Evolutionary conservation across 1,284 basidiomycete genomes (phyloP).

Genomic region (Cryptococcus sp.): DNA sequence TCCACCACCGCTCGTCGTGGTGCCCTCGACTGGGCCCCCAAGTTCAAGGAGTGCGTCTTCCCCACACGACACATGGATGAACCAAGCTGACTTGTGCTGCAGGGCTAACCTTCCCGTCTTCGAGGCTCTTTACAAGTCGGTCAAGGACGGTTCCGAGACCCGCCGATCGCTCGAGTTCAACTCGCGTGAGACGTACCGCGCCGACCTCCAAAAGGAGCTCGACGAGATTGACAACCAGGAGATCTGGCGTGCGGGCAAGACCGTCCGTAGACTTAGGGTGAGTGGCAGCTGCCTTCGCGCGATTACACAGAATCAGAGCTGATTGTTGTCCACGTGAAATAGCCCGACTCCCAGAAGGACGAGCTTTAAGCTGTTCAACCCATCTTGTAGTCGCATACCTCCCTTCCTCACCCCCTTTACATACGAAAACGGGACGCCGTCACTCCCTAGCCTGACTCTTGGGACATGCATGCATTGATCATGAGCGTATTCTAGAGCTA

Average conservation of each 20-base stretch:
- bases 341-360: constrained; percentile 50
- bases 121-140: constrained; percentile 89
- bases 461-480: too few species aligned
- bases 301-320: not conserved
- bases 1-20: constrained; percentile 98
- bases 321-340: constrained; percentile 2
- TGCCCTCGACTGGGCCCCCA: constrained; percentile 98
- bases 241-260: constrained; percentile 91
- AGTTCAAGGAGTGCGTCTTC: constrained; percentile 68
- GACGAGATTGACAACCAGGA: constrained; percentile 85
- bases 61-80: not conserved
- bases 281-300: constrained; percentile 12
- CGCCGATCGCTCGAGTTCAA: constrained; percentile 97
- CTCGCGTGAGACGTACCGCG: constrained; percentile 85
- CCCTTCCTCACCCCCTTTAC: not conserved
- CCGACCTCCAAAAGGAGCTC: constrained; percentile 91
- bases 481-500: too few species aligned
- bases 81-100: not conserved
- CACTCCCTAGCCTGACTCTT: too few species aligned
- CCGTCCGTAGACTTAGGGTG: constrained; percentile 54
- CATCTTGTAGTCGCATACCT: not conserved
- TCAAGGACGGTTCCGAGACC: constrained; percentile 93
- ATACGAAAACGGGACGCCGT: too few species aligned
- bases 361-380: constrained; percentile 38
- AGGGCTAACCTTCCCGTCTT: constrained; percentile 91